Evolutionary conservation across 495 filamentous ascomycete genomes (phyloP).

Genomic region (Lophiostoma macrostomum): DNA sequence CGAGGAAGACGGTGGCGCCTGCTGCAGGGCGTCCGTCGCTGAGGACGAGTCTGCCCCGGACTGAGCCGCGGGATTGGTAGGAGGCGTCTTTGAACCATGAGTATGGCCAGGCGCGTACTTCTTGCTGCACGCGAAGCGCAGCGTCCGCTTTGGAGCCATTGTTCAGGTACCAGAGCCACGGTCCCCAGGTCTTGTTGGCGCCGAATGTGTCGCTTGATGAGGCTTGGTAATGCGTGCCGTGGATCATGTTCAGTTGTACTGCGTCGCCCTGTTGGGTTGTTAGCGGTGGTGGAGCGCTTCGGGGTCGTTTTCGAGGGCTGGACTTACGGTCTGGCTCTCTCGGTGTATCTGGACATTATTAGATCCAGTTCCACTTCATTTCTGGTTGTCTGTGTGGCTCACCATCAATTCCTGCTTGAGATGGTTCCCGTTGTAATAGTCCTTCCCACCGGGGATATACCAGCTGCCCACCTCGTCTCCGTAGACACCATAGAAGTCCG

Average conservation of each 20-base stretch:
- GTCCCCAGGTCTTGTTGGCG: constrained; percentile 44
- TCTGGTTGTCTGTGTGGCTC: not conserved
- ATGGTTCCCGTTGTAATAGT: constrained; percentile 46
- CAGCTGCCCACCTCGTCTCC: constrained; percentile 44
- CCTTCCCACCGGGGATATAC: constrained; percentile 47
- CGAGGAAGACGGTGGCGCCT: constrained; percentile 43
- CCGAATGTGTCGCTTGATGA: constrained; percentile 36
- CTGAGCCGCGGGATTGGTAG: constrained; percentile 42
- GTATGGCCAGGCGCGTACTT: constrained; percentile 43
- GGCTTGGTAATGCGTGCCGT: constrained; percentile 46
- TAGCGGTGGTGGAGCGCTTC: too few relatives aligned
- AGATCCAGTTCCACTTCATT: too few relatives aligned
- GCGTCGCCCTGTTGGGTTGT: too few relatives aligned
- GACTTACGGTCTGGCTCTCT: constrained; percentile 40
- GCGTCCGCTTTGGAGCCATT: constrained; percentile 42
- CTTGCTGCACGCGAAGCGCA: constrained; percentile 30
- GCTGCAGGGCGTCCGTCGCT: constrained; percentile 44
- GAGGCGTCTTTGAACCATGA: constrained; percentile 39
- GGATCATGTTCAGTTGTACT: constrained; percentile 47
- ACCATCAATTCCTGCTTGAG: constrained; percentile 46
- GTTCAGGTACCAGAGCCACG: constrained; percentile 48
- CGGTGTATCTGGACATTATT: constrained; percentile 32
- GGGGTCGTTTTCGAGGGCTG: too few relatives aligned
- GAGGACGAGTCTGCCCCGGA: constrained; percentile 39
- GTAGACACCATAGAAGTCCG: constrained; percentile 17